Conservation (phyloP, 169 alveolate genomes). For the Eimeria falciformis region DNA sequence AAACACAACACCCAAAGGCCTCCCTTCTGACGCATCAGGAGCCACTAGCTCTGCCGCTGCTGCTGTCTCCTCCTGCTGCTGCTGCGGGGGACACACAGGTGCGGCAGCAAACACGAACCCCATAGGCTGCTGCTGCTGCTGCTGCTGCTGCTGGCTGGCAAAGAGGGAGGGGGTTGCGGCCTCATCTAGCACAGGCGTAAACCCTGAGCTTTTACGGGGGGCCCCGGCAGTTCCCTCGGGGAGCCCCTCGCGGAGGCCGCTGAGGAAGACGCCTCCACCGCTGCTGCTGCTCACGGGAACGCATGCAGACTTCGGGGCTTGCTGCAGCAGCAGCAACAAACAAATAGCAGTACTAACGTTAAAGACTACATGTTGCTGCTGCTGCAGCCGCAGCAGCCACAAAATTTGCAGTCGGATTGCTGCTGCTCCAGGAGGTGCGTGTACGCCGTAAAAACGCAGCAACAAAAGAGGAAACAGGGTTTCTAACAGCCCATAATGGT, state of each 20-base stretch:
- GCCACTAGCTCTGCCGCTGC: neutral
- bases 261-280: neutral
- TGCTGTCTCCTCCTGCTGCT: slow-evolving; percentile 15
- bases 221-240: neutral
- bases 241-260: neutral
- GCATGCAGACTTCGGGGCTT: neutral
- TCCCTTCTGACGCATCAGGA: neutral
- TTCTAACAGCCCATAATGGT: neutral
- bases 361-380: slow-evolving; percentile 2
- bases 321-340: neutral
- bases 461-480: neutral
- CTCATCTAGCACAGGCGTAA: neutral
- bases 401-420: neutral
- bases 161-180: neutral
- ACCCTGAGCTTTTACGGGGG: neutral
- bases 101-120: neutral
- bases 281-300: neutral
- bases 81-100: no score
- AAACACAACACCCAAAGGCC: slow-evolving; percentile 1
- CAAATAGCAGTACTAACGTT: neutral
- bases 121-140: slow-evolving; percentile 18
- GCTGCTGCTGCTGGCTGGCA: slow-evolving; percentile 35
- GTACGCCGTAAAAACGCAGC: neutral
- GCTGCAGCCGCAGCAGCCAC: slow-evolving; percentile 21
- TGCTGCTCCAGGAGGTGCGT: no score